Base-by-base conservation (phyloP, 2,329 filamentous ascomycete genomes). In the Epichloe bromicola region DNA sequence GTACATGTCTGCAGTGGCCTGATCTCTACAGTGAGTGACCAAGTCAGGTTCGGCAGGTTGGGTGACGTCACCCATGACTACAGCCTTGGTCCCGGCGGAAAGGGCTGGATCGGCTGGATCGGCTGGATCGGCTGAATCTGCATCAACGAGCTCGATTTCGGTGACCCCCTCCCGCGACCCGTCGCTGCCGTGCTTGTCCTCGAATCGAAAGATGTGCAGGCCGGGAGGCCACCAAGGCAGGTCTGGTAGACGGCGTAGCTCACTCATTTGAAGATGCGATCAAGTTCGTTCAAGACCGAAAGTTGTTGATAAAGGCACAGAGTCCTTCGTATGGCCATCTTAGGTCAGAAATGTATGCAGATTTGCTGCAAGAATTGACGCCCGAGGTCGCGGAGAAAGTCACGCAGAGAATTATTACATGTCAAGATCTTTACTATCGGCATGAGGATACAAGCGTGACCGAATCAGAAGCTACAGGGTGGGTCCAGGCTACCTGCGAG, bases 101-200 rank as follows among this genome's bases (percentile, higher is more conserved):
- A 76, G 17, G 87, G 87, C 12, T 89, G 80, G 66, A 65, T 86
- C 39, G 91, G 87, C 66, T 26, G 23, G 66, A 65, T 86, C 39
- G 91, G 87, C 66, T 26, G 23, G 6, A 26, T 26, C 23, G 23
- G 23, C 23, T 26, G 23, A 66, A 65, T 86, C 39, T 91, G 87
- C 66, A 69, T 91, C 57, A 90, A 91, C 65, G 87, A 93, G 70
- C 73, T 91, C 15, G 82, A 88, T 56, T 84, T 91, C 54, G 86
- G 86, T 46, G 83, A 83, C 78, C 83, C n/a, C n/a, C 75, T 93
- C 34, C 77, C 81, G 56, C 75, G 85, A 2, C 74, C 85, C 52
- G 88, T 93, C 84, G 78, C 77, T 50, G 72, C 74, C 46, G 77
- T 93, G 56, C 90, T 93, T 55, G 78, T 88, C 5, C 75, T 93